Percentiles rank a stretch among this genome's conserved stretches.
These are phyloP conservation scores for Triticum turgidum DNA, from an alignment of 176 grass and related monocot genomes.

Conservation along the genomic window DNA sequence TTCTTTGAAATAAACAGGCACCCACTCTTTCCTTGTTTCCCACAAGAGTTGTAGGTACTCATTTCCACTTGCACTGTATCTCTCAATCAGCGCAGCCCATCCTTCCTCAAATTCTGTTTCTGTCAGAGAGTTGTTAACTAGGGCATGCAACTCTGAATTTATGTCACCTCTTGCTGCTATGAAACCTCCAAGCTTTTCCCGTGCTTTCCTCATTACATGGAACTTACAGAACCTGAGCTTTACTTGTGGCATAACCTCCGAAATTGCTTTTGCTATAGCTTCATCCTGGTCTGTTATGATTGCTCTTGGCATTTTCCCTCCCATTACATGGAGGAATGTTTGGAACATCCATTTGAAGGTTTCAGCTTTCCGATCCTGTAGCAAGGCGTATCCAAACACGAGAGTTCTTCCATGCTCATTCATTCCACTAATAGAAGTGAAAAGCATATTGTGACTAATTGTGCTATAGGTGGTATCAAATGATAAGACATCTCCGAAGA, in stretches of 20 bases:
- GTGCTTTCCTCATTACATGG: constrained; percentile 21
- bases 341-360: constrained; percentile 38
- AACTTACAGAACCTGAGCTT: constrained; percentile 5
- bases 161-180: background rate
- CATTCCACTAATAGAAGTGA: constrained; percentile 26
- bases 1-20: constrained; percentile 24
- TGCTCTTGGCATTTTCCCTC: constrained; percentile 22
- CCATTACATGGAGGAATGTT: constrained; percentile 30
- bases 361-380: background rate
- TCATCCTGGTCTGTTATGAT: constrained; percentile 30
- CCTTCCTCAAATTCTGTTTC: constrained; percentile 22
- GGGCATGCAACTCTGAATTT: background rate
- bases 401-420: constrained; percentile 17
- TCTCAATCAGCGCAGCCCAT: constrained; percentile 17
- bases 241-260: constrained; percentile 10
- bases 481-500: constrained; percentile 23
- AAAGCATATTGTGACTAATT: constrained; percentile 15
- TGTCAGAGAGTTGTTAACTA: constrained; percentile 1
- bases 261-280: constrained; percentile 22
- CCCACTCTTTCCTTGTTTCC: constrained; percentile 30
- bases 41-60: constrained; percentile 15
- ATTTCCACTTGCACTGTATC: constrained; percentile 14
- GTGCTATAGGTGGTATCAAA: constrained; percentile 35
- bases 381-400: constrained; percentile 20
- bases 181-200: background rate